phyloP scores from a whole-genome alignment of 306 rosid genomes.

The Cyclanthera cordifolia region DNA sequence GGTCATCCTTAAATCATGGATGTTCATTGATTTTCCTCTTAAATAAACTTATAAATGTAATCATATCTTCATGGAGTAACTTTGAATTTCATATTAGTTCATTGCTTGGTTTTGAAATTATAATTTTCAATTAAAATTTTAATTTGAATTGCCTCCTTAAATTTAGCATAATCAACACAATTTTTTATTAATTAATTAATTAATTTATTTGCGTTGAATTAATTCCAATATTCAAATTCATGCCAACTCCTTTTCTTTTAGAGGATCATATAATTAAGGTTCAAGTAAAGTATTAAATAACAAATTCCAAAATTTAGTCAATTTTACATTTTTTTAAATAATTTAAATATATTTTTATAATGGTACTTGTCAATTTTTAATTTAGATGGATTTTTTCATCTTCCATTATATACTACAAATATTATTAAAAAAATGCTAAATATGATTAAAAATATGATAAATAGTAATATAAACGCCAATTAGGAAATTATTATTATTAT shows the following conservation, averaged over 20 bases:
- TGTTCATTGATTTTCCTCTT: not conserved
- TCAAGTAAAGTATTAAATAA: not conserved
- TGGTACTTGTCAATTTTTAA: no score
- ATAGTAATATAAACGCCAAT: no score
- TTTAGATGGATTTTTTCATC: no score
- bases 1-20: not conserved
- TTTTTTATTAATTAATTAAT: not conserved
- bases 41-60: not conserved
- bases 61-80: not conserved
- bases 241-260: not conserved
- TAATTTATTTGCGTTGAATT: not conserved
- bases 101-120: not conserved
- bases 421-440: no score
- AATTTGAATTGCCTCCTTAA: slow-evolving; percentile 5
- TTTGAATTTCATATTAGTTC: not conserved
- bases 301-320: not conserved
- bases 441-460: no score
- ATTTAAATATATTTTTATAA: no score
- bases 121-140: not conserved
- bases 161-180: not conserved
- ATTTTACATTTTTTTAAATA: no score
- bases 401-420: no score
- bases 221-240: not conserved
- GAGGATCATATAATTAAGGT: not conserved
- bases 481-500: no score